Evolutionary conservation across 139 green algal species (phyloP).

Genomic region (Ettlia oleoabundans): DNA sequence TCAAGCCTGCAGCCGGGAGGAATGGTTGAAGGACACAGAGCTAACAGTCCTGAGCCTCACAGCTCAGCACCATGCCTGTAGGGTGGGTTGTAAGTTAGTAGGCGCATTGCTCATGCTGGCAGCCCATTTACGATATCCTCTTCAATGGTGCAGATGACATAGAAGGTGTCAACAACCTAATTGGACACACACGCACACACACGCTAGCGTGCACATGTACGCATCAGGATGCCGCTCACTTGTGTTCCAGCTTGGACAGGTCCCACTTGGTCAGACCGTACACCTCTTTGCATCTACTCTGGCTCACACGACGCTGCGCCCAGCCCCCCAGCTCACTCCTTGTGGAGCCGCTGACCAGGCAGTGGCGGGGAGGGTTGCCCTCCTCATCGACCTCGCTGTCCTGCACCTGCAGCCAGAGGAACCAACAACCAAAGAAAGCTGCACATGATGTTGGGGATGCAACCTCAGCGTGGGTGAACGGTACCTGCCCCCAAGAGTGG

Average conservation of each 20-base stretch:
- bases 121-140: no score
- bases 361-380: background rate
- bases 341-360: constrained; percentile 18
- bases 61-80: no score
- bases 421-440: background rate
- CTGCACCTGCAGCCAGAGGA: background rate
- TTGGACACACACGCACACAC: background rate
- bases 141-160: background rate
- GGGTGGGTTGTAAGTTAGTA: no score
- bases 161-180: background rate
- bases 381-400: constrained; percentile 11
- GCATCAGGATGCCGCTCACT: no score
- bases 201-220: no score
- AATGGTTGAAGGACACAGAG: no score
- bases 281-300: background rate
- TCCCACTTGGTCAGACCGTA: background rate
- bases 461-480: no score
- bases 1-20: no score
- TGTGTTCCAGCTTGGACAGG: background rate
- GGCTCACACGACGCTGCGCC: background rate
- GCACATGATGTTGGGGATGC: no score
- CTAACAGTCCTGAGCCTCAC: no score
- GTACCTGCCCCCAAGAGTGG: no score
- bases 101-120: no score
- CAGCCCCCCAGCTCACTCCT: background rate